phyloP scores from a whole-genome alignment of 768 basidiomycete species.

The Termitomyces heimii region DNA sequence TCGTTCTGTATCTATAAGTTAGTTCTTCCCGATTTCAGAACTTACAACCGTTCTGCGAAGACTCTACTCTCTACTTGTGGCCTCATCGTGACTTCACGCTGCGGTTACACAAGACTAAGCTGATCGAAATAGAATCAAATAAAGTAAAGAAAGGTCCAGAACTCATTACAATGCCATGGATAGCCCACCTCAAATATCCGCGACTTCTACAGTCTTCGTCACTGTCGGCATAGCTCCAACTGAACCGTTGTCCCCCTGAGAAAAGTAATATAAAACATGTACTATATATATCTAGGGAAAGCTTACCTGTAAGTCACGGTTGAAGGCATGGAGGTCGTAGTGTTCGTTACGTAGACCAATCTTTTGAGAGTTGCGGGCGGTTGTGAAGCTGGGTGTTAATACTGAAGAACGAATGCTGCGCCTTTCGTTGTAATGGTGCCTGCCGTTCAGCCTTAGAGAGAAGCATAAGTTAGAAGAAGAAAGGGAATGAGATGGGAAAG shows the following conservation, averaged over 20 bases:
- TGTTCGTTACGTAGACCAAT: constrained; percentile 2
- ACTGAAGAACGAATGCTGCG: constrained; percentile 3
- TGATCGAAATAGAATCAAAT: background rate
- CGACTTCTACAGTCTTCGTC: constrained; percentile 17
- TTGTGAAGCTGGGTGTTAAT: constrained; percentile 1
- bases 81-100: no score
- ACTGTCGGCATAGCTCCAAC: constrained; percentile 16
- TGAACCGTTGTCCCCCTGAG: background rate
- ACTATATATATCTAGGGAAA: background rate
- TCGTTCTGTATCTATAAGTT: no score
- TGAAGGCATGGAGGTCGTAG: constrained; percentile 7
- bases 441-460: constrained; percentile 17
- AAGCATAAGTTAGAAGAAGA: background rate
- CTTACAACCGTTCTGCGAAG: no score
- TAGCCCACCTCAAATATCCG: constrained; percentile 11
- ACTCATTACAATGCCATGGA: background rate
- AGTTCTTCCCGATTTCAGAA: no score
- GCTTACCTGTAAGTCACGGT: constrained; percentile 6
- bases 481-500: no score
- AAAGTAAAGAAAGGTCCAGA: background rate
- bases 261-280: background rate
- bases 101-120: background rate
- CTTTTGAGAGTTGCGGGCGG: constrained; percentile 1
- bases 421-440: constrained; percentile 13
- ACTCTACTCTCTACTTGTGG: no score